Percentiles rank a stretch among this genome's conserved stretches.
These are phyloP conservation scores for Colletotrichum neosansevieriae DNA, from an alignment of 2,329 filamentous ascomycete genomes.

Conservation along the genomic window DNA sequence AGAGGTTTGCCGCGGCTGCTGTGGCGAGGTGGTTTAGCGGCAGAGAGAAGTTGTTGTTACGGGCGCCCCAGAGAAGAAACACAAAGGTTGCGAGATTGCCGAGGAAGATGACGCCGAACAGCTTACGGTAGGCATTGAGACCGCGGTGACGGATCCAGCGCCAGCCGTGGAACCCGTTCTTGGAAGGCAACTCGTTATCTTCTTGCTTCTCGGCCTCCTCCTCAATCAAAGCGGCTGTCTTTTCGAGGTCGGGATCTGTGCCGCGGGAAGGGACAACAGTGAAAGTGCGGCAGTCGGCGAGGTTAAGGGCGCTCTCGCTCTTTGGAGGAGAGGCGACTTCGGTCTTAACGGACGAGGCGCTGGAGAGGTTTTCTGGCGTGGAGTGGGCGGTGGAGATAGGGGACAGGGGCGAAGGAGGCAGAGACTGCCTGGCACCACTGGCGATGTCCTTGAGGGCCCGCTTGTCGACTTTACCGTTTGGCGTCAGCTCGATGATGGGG, in stretches of 20 bases:
- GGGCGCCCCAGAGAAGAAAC: slow-evolving; percentile 51
- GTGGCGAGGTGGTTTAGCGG: slow-evolving; percentile 54
- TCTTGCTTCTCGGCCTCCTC: slow-evolving; percentile 28
- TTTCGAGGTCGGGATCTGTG: slow-evolving; percentile 35
- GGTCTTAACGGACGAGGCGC: slow-evolving; percentile 30
- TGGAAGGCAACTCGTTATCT: slow-evolving; percentile 53
- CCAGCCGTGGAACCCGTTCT: slow-evolving; percentile 54
- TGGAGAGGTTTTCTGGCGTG: slow-evolving; percentile 12
- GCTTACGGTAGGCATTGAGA: slow-evolving; percentile 66
- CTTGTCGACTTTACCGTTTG: slow-evolving; percentile 70
- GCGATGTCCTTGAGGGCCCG: slow-evolving; percentile 54
- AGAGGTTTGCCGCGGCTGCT: slow-evolving; percentile 61
- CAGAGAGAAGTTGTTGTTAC: slow-evolving; percentile 43
- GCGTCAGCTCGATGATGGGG: slow-evolving; percentile 60
- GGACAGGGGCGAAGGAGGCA: neutral
- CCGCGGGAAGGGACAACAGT: slow-evolving; percentile 13
- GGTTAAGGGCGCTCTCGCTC: slow-evolving; percentile 32
- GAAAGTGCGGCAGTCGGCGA: slow-evolving; percentile 31
- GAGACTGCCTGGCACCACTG: neutral
- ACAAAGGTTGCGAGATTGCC: slow-evolving; percentile 62
- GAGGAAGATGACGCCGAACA: slow-evolving; percentile 66
- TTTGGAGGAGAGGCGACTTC: slow-evolving; percentile 12
- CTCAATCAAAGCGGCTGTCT: slow-evolving; percentile 29
- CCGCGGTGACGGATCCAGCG: slow-evolving; percentile 58
- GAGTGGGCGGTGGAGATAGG: slow-evolving; percentile 12